Conservation (phyloP, 2,329 filamentous ascomycete species). For the Pseudofabraea citricarpa region DNA sequence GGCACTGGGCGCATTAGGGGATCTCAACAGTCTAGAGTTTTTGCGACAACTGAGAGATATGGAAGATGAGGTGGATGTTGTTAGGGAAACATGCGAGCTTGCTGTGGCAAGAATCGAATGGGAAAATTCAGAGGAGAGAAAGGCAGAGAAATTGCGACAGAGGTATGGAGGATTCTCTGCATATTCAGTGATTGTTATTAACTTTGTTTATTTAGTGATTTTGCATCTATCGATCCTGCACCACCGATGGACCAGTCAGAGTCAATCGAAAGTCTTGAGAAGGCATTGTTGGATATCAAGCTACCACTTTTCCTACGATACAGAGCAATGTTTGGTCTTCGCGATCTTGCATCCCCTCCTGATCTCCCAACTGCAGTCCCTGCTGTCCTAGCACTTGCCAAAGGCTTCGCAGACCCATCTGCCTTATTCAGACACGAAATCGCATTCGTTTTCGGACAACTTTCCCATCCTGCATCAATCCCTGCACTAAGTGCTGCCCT, state of each 20-base stretch:
- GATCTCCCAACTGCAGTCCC: slow-evolving; percentile 83
- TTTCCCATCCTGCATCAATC: slow-evolving; percentile 95
- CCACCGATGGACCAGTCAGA: slow-evolving; percentile 75
- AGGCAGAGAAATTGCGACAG: slow-evolving; percentile 71
- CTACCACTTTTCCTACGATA: slow-evolving; percentile 87
- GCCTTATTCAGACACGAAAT: slow-evolving; percentile 97
- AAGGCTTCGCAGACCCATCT: slow-evolving; percentile 78
- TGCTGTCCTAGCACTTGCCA: slow-evolving; percentile 81
- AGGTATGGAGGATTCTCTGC: slow-evolving; percentile 70
- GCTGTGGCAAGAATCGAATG: slow-evolving; percentile 91
- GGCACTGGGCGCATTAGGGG: slow-evolving; percentile 82
- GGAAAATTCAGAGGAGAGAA: slow-evolving; percentile 72
- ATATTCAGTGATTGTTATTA: too few relatives aligned
- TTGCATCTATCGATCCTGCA: slow-evolving; percentile 91
- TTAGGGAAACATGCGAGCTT: slow-evolving; percentile 96
- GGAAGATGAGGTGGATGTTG: slow-evolving; percentile 68
- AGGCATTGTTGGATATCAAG: slow-evolving; percentile 71
- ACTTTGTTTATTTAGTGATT: slow-evolving; percentile 67
- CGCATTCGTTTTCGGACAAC: slow-evolving; percentile 95
- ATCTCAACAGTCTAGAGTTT: slow-evolving; percentile 67
- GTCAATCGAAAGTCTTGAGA: slow-evolving; percentile 70
- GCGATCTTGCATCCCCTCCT: slow-evolving; percentile 90
- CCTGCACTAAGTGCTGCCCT: slow-evolving; percentile 77
- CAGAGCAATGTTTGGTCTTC: slow-evolving; percentile 94
- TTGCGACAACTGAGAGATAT: slow-evolving; percentile 72